Base-by-base conservation (phyloP, 2,329 filamentous ascomycete genomes). In the Penicillium rolfsii region DNA sequence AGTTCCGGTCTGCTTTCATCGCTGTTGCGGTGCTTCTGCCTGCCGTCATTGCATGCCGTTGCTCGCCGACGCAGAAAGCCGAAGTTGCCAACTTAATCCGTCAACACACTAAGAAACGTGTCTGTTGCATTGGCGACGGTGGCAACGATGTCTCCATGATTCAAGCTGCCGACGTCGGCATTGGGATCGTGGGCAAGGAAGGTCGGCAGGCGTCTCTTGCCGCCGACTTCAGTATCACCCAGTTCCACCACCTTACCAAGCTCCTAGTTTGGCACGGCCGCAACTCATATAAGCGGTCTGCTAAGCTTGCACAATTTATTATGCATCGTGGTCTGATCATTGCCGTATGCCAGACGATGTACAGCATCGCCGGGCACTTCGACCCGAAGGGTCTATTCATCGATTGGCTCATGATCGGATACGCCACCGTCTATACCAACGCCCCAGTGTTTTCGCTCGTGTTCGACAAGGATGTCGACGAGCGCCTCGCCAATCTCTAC, bases 71-170 rank as follows among this genome's bases (percentile, higher is more conserved):
- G 0, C 95, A 99, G 73, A 99, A 99, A 77, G 96, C 95, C 45
- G 94, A 98, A 70, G 85, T 99, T 41, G 95, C 96, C 9, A 88
- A 86, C 67, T 85, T 98, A 52, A 99, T 99, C 79, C 91, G 93
- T 63, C 86, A 90, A 54, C 89, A 91, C 77, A 99, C 95, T 22
- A 93, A 91, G 77, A 98, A 98, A 78, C 90, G 96, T 14, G 91
- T 98, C 16, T 97, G 93, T 79, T 98, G 95, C 74, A 99, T 99
- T 68, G 95, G 95, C 40, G 95, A 99, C 73, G 95, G 95, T 67
- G 95, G 96, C 70, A 99, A 99, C 78, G 96, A 99, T 75, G 95
- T 99, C 5, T 94, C 90, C 68, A 99, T 99, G 95, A 99, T 99
- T 68, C 95, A 98, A 81, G 94, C 95, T 7, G 95, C 96, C 0